A percentile compares a stretch with the other conserved stretches of the same genome.
Evolutionary conservation across 345 rosid species (phyloP).

Genomic region (Laguncularia racemosa): DNA sequence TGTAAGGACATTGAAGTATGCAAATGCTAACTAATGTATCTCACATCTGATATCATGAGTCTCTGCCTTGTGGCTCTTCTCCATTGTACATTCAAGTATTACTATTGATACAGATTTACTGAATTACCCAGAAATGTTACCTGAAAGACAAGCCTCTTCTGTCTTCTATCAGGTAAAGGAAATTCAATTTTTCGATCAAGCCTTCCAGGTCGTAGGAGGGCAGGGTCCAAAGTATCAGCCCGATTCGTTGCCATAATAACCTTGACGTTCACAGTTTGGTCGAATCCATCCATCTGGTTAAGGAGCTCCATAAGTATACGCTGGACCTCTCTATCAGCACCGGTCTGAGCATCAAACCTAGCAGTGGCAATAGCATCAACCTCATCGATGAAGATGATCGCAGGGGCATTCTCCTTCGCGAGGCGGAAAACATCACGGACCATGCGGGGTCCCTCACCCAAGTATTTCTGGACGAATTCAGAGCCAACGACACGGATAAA

Average conservation of each 20-base stretch:
- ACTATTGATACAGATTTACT: neutral
- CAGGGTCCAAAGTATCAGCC: conserved; percentile 97
- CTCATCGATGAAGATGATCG: conserved; percentile 94
- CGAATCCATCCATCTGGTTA: conserved; percentile 98
- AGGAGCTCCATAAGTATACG: conserved; percentile 93
- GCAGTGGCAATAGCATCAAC: conserved; percentile 99
- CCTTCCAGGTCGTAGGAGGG: conserved; percentile 96
- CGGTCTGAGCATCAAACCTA: conserved; percentile 99
- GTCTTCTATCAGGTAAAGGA: conserved; percentile 94
- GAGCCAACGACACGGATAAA: conserved; percentile 99
- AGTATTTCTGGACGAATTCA: conserved; percentile 94
- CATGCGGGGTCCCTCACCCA: conserved; percentile 99
- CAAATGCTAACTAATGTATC: too few relatives aligned
- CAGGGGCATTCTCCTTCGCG: conserved; percentile 98
- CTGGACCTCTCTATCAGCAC: conserved; percentile 99
- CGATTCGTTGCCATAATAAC: conserved; percentile 98
- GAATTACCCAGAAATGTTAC: conserved; percentile 18
- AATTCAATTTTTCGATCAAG: conserved; percentile 93
- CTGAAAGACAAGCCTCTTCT: conserved; percentile 99
- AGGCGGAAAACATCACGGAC: conserved; percentile 99
- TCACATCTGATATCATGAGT: too few relatives aligned
- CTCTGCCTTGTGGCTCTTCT: too few relatives aligned
- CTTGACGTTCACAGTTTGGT: conserved; percentile 95
- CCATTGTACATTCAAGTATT: neutral
- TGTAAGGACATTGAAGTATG: too few relatives aligned